Evolutionary conservation across 345 rosid genomes (phyloP).

Genomic region (Melastoma malabathricum): DNA sequence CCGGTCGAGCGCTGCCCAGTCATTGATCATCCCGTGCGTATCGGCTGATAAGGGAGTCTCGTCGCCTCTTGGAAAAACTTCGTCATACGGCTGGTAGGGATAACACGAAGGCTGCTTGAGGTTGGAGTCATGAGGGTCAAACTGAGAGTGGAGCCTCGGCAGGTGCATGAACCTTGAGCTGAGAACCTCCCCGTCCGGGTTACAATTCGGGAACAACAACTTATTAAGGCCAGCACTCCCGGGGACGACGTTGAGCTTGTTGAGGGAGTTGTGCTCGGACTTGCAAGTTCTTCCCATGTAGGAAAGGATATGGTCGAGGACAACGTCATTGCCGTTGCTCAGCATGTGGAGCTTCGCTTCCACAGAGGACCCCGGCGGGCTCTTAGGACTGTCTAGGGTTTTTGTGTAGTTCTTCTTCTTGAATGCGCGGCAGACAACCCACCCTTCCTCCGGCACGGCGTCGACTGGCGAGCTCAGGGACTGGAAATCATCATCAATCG

Average conservation of each 20-base stretch:
- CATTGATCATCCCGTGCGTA: constrained; percentile 19
- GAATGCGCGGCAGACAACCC: constrained; percentile 95
- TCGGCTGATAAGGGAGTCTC: constrained; percentile 8
- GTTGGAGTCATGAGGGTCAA: too few relatives aligned
- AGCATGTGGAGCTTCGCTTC: constrained; percentile 19
- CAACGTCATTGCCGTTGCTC: constrained; percentile 21
- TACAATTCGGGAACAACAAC: constrained; percentile 5
- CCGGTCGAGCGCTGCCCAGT: constrained; percentile 76
- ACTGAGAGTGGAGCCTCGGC: constrained; percentile 29
- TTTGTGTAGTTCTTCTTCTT: constrained; percentile 87
- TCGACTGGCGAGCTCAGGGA: constrained; percentile 33
- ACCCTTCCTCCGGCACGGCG: constrained; percentile 60
- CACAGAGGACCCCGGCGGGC: constrained; percentile 30
- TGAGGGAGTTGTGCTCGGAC: constrained; percentile 14
- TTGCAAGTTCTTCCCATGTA: constrained; percentile 45
- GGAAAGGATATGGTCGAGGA: constrained; percentile 52
- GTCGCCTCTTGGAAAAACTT: constrained; percentile 18
- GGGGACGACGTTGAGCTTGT: constrained; percentile 8
- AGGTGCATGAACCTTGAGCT: constrained; percentile 48
- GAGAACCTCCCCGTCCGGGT: constrained; percentile 2
- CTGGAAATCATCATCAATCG: constrained; percentile 11
- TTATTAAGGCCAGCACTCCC: not conserved
- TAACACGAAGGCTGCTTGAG: constrained; percentile 12
- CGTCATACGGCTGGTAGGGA: constrained; percentile 19
- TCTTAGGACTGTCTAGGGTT: constrained; percentile 59